These are phyloP conservation scores for Rhynchosporium secalis DNA, from an alignment of 2,329 filamentous ascomycete genomes.

Conservation along the genomic window DNA sequence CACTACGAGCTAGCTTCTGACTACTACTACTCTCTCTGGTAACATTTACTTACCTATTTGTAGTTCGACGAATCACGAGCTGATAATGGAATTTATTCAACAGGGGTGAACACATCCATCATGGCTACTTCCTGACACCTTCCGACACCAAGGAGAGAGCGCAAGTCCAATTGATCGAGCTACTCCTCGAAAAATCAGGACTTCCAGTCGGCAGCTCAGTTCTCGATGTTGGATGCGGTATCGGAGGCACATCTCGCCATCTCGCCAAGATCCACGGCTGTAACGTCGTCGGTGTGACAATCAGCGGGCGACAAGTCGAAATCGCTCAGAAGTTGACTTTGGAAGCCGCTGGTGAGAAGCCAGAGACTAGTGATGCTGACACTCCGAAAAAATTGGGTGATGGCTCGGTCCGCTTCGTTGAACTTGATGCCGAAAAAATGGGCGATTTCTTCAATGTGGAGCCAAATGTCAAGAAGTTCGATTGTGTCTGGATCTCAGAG, in stretches of 20 bases:
- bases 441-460: conserved; percentile 48
- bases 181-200: conserved; percentile 52
- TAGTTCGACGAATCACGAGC: not conserved
- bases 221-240: conserved; percentile 61
- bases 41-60: conserved; percentile 19
- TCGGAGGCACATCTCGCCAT: conserved; percentile 59
- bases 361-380: conserved; percentile 16
- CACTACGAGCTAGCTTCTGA: conserved; percentile 63
- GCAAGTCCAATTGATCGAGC: conserved; percentile 56
- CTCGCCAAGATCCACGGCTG: conserved; percentile 54
- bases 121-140: conserved; percentile 58
- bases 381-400: conserved; percentile 41
- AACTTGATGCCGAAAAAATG: conserved; percentile 63
- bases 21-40: conserved; percentile 63
- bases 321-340: conserved; percentile 54
- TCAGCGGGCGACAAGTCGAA: conserved; percentile 59
- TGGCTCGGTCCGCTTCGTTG: conserved; percentile 54
- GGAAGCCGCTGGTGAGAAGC: conserved; percentile 34
- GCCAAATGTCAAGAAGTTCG: conserved; percentile 45
- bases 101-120: conserved; percentile 64
- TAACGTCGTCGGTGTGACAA: conserved; percentile 59
- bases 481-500: conserved; percentile 63
- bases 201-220: conserved; percentile 45
- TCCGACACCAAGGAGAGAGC: conserved; percentile 57
- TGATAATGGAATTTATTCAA: not conserved